These are phyloP conservation scores for Hyphochytrium catenoides DNA, from an alignment of 352 stramenopile genomes.

Conservation along the genomic window DNA sequence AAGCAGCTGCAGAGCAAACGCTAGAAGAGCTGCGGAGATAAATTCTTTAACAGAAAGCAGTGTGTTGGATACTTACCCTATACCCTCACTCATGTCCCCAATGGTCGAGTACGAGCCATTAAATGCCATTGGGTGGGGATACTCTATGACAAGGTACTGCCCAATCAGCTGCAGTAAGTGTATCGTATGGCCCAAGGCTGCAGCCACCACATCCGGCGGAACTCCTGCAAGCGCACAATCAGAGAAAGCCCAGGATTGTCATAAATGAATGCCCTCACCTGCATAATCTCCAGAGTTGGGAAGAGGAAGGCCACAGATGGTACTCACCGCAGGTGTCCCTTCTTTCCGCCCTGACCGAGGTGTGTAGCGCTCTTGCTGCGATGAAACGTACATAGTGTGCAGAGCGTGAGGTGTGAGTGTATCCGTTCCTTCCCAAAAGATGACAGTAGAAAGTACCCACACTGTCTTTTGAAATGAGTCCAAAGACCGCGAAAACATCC, in stretches of 20 bases:
- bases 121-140: conserved; percentile 52
- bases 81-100: conserved; percentile 23
- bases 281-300: conserved; percentile 34
- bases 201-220: conserved; percentile 37
- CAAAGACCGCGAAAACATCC: conserved; percentile 37
- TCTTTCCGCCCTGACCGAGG: background rate
- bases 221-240: conserved; percentile 20
- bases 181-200: conserved; percentile 36
- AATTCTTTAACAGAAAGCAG: too few species aligned
- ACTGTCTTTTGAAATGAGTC: conserved; percentile 6
- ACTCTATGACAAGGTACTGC: conserved; percentile 33
- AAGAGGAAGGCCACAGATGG: conserved; percentile 32
- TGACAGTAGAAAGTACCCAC: too few species aligned
- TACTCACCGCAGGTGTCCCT: conserved; percentile 11
- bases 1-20: too few species aligned
- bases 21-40: too few species aligned
- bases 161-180: conserved; percentile 33
- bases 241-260: too few species aligned
- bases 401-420: conserved; percentile 1
- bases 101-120: conserved; percentile 65
- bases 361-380: conserved; percentile 1
- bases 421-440: conserved; percentile 3
- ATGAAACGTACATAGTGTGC: background rate
- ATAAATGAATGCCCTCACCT: too few species aligned
- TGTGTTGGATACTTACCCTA: too few species aligned